Base-by-base conservation (phyloP, 176 grass and related monocot species). In the Typha latifolia region DNA sequence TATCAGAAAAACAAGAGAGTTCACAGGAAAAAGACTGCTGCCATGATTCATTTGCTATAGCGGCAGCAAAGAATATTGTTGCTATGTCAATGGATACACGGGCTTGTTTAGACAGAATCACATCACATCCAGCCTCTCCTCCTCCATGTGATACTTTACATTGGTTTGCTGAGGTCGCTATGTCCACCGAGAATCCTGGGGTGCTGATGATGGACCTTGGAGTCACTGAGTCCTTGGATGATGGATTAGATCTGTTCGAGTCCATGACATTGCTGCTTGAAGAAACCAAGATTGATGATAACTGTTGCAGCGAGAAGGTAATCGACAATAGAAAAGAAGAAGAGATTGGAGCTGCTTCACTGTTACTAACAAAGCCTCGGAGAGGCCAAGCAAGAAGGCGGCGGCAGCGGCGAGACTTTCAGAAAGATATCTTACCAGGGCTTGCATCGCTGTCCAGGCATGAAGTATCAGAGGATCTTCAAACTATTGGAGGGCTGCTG, bases 381-480 rank as follows among this genome's bases (percentile, higher is more conserved):
- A 81, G 93, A 49, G 82, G 85, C 14, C 88, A 76, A 43, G 75
- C 82, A 52, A 92, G 94, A 70, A 90, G 78, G 62, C 47, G 94
- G 14, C 67, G 89, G 71, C 89, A 89, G 67, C 85, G 74, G 78
- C 74, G 76, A 10, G 89, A 97, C 67, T 97, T 97, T 24, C 88
- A 97, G 78, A 86, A 82, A 74, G 94, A 97, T 49, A 77, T 97
- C 47, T 79, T 97, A 21, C 89, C 94, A 32, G 56, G 82, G 34
- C 69, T 97, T 49, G 82, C 81, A 2, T 82, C 94, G 4, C 89
- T 97, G 59, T 84, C 89, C 12, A 78, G 89, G 29, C 85, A 87
- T 72, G 86, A 97, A 68, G 87, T 97, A 51, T 74, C 82, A 21
- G 89, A 97, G 82, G 94, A 97, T 69, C 81, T 97, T 20, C 78